Base-by-base conservation (phyloP, 371 early-diverging fungal genomes). In the Mucor saturninus region DNA sequence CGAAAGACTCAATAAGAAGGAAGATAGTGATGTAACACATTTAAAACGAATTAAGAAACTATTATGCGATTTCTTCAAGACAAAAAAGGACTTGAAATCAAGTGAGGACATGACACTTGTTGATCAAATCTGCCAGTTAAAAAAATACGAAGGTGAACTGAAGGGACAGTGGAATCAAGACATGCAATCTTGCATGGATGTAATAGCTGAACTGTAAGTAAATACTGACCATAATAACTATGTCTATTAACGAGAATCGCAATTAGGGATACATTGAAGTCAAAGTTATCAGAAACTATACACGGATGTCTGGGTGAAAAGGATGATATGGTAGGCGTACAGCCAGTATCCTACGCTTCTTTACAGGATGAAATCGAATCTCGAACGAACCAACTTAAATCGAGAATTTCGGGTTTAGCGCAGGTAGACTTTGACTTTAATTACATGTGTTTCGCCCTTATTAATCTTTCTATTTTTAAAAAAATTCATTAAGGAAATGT, bases 341-440 rank as follows among this genome's bases (percentile, higher is more conserved):
- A 9, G 61, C 61, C 1, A 21, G 56, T 30, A 46, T 38, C 53
- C 0, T 61, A 67, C 35, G 51, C 57, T 8, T 13, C 35, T 21
- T 40, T 67, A 31, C 67, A 61, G 57, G 50, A 26, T 13, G 57
- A 61, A 35, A 38, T 67, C 14, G 62, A 67, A 26, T 60, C 50
- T n/a, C 26, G 56, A 15, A 55, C 56, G 14, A 32, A 56, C 14
- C 62, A 67, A 51, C 8, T 67, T 4, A 56, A 56, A 31, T 7
- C 37, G 1, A 14, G 50, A 15, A 28, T 69, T 10, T 43, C 37
- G 0, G 42, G 43, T 38, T 28, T 69, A 29, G 48, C 61, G 40
- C 65, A 65, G 38, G 64, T 59, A 64, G 21, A 21, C 21, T 21
- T 21, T 21, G 21, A 21, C 21, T 21, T 21, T 21, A 21, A 21